These are phyloP conservation scores for Choanephora cucurbitarum DNA, from an alignment of 371 early-diverging fungal genomes.

Conservation along the genomic window DNA sequence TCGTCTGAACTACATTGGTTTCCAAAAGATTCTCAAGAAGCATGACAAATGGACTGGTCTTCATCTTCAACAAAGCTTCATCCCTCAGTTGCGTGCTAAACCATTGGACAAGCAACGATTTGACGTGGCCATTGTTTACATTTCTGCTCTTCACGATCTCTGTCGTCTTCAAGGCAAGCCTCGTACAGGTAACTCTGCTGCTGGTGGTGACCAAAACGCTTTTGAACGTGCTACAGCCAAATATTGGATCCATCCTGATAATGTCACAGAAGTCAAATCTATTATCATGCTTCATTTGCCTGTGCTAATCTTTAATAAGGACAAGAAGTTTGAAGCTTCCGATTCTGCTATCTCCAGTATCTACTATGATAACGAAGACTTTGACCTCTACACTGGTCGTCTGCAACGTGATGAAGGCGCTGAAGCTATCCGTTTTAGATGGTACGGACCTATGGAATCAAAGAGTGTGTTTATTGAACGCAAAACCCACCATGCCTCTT, in stretches of 20 bases:
- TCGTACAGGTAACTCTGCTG: conserved; percentile 44
- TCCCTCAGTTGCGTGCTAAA: conserved; percentile 70
- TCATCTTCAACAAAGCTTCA: conserved; percentile 80
- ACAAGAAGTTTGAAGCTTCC: conserved; percentile 31
- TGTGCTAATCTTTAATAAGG: conserved; percentile 79
- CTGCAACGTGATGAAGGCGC: conserved; percentile 91
- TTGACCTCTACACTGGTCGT: conserved; percentile 61
- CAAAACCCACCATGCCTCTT: conserved; percentile 97
- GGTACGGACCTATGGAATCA: conserved; percentile 80
- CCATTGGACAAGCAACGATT: conserved; percentile 53
- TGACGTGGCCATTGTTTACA: conserved; percentile 58
- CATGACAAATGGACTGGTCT: conserved; percentile 83
- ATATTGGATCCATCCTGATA: conserved; percentile 98
- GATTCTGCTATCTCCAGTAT: conserved; percentile 38
- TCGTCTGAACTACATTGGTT: conserved; percentile 91
- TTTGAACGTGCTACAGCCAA: conserved; percentile 42
- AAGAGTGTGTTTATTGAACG: conserved; percentile 92
- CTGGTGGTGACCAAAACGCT: conserved; percentile 38
- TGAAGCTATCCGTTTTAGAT: conserved; percentile 85
- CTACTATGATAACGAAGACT: conserved; percentile 34
- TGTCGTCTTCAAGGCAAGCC: conserved; percentile 47
- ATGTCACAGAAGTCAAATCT: conserved; percentile 93
- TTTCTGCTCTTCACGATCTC: conserved; percentile 48
- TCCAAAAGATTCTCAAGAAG: conserved; percentile 94
- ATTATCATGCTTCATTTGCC: conserved; percentile 92